Evolutionary conservation across 2,329 filamentous ascomycete species (phyloP).

Genomic region (Cadophora malorum): DNA sequence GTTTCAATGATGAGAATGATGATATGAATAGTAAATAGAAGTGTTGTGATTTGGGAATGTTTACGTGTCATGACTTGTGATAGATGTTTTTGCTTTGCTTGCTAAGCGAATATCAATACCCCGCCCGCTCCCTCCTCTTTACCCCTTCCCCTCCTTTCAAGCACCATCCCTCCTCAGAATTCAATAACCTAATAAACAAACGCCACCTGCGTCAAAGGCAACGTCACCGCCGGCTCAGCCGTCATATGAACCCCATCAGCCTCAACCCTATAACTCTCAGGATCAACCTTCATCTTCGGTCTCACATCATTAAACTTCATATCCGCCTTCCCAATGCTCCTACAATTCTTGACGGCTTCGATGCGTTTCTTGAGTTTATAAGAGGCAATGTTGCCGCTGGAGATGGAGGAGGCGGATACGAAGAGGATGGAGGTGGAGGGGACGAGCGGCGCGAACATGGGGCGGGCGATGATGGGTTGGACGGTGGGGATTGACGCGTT

Average conservation of each 20-base stretch:
- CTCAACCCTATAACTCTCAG: constrained; percentile 87
- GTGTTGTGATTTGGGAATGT: too few relatives aligned
- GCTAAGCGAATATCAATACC: constrained; percentile 8
- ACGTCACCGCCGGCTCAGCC: constrained; percentile 71
- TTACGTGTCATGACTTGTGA: background rate
- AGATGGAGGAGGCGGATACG: constrained; percentile 76
- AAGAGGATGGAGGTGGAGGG: constrained; percentile 80
- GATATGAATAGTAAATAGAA: too few relatives aligned
- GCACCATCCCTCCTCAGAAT: too few relatives aligned
- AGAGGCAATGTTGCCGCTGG: constrained; percentile 67
- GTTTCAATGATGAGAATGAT: too few relatives aligned
- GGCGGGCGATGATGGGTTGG: constrained; percentile 81
- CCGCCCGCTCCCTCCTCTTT: background rate
- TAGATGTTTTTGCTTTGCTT: background rate
- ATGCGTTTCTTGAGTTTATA: constrained; percentile 83
- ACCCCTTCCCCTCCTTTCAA: background rate
- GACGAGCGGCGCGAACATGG: constrained; percentile 82
- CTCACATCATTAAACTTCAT: constrained; percentile 88
- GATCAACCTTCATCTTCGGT: constrained; percentile 90
- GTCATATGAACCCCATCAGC: constrained; percentile 79
- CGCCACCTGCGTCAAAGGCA: constrained; percentile 80
- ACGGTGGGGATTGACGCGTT: constrained; percentile 88
- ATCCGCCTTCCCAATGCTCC: constrained; percentile 78
- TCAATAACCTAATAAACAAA: constrained; percentile 68
- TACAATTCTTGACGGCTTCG: constrained; percentile 79